Base-by-base conservation (phyloP, 2,329 filamentous ascomycete species). In the Claviceps citrina region DNA sequence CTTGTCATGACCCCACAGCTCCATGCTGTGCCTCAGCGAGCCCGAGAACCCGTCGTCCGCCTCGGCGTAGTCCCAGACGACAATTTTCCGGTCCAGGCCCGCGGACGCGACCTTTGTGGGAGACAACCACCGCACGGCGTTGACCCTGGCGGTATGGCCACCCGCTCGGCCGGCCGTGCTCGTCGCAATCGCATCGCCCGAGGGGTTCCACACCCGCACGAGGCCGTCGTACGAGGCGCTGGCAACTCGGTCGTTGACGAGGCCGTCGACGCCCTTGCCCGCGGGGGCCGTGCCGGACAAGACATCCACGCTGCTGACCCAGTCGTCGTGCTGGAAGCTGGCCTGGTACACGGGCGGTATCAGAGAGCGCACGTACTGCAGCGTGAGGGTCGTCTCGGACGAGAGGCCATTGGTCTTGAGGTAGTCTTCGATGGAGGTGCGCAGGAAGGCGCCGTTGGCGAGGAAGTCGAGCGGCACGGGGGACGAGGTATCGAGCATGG, bases 321-420 rank as follows among this genome's bases (percentile, higher is more conserved):
- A 98, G 60, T 96, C 91, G 54, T 98, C 87, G 59, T 98, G 89
- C 64, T 95, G 81, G 58, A 94, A 98, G 55, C 83, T 91, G 10
- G 86, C 81, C 50, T 93, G 78, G 58, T 91, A 89, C 27, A 83
- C 70, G 15, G 91, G 91, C 7, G 91, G 91, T 44, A 95, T 77
- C 50, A 95, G 67, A 47, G 86, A 91, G 52, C 86, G 81, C 27
- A 95, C 85, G 61, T 96, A 98, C 66, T 96, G 87, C 42, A 98
- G 72, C 27, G 80, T 81, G 39, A 98, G 65, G 4, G 81, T 89
- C 4, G 80, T 82, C 66, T 98, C 91, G 31, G 85, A 75, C 16
- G 85, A 94, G 45, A 96, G 78, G 37, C 89, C 89, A 54, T 91
- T 83, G 46, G 78, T 68, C 13, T 78, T 78, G 44, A 98, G 76